phyloP scores from a whole-genome alignment of 2,329 filamentous ascomycete species.

The Epichloe gansuensis region DNA sequence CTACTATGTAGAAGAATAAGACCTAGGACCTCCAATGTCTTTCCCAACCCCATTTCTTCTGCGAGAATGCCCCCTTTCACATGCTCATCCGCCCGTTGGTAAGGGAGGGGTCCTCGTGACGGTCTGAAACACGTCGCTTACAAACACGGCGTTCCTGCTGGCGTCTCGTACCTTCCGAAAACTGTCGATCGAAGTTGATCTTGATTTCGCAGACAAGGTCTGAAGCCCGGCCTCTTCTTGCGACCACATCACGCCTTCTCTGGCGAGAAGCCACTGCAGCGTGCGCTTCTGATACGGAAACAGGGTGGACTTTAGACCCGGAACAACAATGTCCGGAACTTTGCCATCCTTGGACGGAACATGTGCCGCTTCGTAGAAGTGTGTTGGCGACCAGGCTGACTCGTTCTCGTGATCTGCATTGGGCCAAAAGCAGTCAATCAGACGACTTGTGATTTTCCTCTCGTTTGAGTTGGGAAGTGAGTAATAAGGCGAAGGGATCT shows the following conservation, averaged over 20 bases:
- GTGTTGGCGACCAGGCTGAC: slow-evolving; percentile 31
- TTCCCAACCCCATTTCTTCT: slow-evolving; percentile 76
- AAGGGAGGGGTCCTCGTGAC: slow-evolving; percentile 35
- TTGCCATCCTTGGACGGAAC: slow-evolving; percentile 38
- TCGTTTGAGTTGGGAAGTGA: slow-evolving; percentile 18
- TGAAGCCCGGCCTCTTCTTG: slow-evolving; percentile 10
- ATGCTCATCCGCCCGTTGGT: slow-evolving; percentile 27
- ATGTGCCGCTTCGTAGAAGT: slow-evolving; percentile 60
- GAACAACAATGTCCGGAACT: slow-evolving; percentile 28
- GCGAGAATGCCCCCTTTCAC: slow-evolving; percentile 54
- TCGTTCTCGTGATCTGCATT: background rate
- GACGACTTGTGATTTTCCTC: slow-evolving; percentile 19
- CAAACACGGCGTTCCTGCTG: slow-evolving; percentile 30
- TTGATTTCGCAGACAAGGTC: slow-evolving; percentile 5
- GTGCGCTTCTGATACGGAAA: slow-evolving; percentile 64
- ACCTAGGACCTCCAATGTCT: slow-evolving; percentile 64
- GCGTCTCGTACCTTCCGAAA: slow-evolving; percentile 24
- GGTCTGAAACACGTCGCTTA: slow-evolving; percentile 53
- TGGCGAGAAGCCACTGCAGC: slow-evolving; percentile 55
- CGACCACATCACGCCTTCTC: slow-evolving; percentile 49
- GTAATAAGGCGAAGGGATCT: slow-evolving; percentile 20
- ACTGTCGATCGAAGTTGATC: slow-evolving; percentile 8
- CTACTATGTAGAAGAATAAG: slow-evolving; percentile 51
- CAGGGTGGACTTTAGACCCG: slow-evolving; percentile 36
- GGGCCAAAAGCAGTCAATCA: slow-evolving; percentile 27